Percentiles rank a stretch among this genome's conserved stretches.
Conservation (phyloP, 306 rosid genomes). For the Potentilla sterilis region DNA sequence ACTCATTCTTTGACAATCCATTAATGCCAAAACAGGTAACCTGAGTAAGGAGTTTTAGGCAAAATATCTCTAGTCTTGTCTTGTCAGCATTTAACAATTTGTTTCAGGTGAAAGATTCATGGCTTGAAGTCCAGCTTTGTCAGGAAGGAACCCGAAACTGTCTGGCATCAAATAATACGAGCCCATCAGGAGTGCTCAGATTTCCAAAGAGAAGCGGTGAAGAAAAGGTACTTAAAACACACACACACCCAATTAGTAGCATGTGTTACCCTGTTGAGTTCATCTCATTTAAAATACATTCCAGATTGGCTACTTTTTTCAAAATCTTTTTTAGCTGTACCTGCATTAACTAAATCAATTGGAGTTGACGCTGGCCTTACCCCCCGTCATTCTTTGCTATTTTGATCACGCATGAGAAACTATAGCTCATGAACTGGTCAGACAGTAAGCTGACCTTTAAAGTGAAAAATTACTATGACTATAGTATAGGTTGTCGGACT, state of each 20-base stretch:
- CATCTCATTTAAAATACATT: background rate
- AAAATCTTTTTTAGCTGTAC: background rate
- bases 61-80: background rate
- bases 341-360: background rate
- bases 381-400: background rate
- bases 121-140: constrained; percentile 91
- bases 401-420: background rate
- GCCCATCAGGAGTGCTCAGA: constrained; percentile 50
- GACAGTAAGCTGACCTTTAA: background rate
- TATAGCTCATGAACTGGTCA: background rate
- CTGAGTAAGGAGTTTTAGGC: constrained; percentile 13
- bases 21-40: constrained; percentile 65
- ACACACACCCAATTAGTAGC: background rate
- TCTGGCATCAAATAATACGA: constrained; percentile 49
- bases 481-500: background rate
- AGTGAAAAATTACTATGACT: background rate
- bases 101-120: constrained; percentile 73
- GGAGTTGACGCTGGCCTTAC: background rate
- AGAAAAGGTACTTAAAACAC: constrained; percentile 56
- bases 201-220: constrained; percentile 91
- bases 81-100: constrained; percentile 21
- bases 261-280: background rate
- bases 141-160: constrained; percentile 61
- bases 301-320: background rate
- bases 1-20: constrained; percentile 86